phyloP scores from a whole-genome alignment of 1,284 basidiomycete species.

The Melampsora allii-populina region DNA sequence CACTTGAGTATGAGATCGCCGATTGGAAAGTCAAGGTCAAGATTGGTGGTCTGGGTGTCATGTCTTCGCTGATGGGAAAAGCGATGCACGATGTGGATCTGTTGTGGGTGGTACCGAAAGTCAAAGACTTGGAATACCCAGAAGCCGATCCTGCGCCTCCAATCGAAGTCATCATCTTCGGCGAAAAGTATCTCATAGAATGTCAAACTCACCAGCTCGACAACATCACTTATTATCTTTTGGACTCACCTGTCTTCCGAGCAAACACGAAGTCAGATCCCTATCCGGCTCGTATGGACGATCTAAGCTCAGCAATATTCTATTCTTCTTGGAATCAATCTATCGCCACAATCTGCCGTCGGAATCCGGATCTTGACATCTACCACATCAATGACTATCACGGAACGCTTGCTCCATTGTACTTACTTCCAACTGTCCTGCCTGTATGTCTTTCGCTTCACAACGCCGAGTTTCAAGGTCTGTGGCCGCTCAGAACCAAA shows the following conservation, averaged over 20 bases:
- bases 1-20: constrained; percentile 88
- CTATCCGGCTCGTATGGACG: constrained; percentile 92
- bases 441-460: constrained; percentile 87
- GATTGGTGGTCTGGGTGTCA: constrained; percentile 92
- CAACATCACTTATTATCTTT: constrained; percentile 87
- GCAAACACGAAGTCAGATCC: constrained; percentile 90
- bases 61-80: constrained; percentile 93
- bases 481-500: constrained; percentile 89
- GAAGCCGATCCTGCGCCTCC: constrained; percentile 55
- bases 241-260: constrained; percentile 90
- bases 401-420: constrained; percentile 81
- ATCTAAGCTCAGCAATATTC: constrained; percentile 88
- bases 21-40: constrained; percentile 96
- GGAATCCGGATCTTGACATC: constrained; percentile 78
- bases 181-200: constrained; percentile 88
- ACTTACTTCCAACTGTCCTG: constrained; percentile 80
- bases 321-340: constrained; percentile 97
- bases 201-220: constrained; percentile 85
- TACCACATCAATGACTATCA: constrained; percentile 85
- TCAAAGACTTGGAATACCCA: constrained; percentile 55
- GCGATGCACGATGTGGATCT: constrained; percentile 93
- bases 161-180: constrained; percentile 91
- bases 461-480: constrained; percentile 92
- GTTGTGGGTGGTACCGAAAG: constrained; percentile 87
- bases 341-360: constrained; percentile 79